These are phyloP conservation scores for Chaetomium tenue DNA, from an alignment of 495 filamentous ascomycete species.

Conservation along the genomic window DNA sequence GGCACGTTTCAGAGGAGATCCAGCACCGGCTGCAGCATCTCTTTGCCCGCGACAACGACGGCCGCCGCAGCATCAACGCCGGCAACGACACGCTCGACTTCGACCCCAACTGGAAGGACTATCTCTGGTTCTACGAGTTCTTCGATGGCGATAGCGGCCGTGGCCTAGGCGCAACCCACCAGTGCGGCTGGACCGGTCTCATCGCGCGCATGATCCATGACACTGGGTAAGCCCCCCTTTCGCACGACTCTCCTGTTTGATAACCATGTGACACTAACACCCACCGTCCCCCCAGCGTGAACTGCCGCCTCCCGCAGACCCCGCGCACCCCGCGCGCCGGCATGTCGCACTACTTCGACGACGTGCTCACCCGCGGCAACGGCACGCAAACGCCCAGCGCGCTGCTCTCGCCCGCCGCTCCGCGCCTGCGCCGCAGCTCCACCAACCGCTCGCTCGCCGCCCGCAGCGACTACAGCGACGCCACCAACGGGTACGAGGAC, in stretches of 20 bases:
- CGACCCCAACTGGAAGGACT: slow-evolving; percentile 87
- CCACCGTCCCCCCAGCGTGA: slow-evolving; percentile 57
- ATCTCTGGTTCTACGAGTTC: slow-evolving; percentile 95
- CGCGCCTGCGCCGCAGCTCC: slow-evolving; percentile 71
- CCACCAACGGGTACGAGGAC: slow-evolving; percentile 21
- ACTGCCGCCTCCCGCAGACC: slow-evolving; percentile 88
- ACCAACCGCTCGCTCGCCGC: slow-evolving; percentile 81
- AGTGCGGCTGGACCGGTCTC: slow-evolving; percentile 96
- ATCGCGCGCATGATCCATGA: slow-evolving; percentile 97
- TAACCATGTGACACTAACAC: slow-evolving; percentile 25
- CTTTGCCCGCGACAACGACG: slow-evolving; percentile 78
- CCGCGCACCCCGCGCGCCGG: slow-evolving; percentile 79
- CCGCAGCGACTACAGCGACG: slow-evolving; percentile 71
- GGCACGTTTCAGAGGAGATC: slow-evolving; percentile 92
- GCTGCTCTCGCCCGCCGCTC: slow-evolving; percentile 41
- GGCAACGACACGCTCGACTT: slow-evolving; percentile 81
- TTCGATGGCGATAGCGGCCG: slow-evolving; percentile 91
- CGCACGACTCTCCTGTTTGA: background rate
- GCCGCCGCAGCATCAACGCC: slow-evolving; percentile 79
- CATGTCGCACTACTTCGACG: slow-evolving; percentile 92
- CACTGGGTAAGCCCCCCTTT: slow-evolving; percentile 64
- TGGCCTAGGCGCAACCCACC: slow-evolving; percentile 88
- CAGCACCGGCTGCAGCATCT: slow-evolving; percentile 94
- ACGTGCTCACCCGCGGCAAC: slow-evolving; percentile 57
- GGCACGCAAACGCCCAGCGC: slow-evolving; percentile 35